phyloP scores from a whole-genome alignment of 495 filamentous ascomycete species.

The Coniosporium apollinis region DNA sequence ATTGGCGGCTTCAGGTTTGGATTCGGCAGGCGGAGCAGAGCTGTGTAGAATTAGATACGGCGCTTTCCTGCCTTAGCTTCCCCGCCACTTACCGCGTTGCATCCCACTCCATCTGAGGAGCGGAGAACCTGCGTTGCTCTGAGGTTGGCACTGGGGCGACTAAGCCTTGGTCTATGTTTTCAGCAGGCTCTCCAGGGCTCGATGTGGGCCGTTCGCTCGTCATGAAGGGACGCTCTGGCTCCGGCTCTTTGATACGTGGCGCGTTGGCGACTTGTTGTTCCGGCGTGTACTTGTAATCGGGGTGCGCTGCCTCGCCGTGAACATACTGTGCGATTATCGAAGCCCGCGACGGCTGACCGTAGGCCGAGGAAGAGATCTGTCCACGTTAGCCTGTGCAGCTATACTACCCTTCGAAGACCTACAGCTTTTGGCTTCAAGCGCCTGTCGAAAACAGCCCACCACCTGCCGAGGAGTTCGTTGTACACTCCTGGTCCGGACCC shows the following conservation, averaged over 20 bases:
- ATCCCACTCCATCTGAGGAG: constrained; percentile 49
- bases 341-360: constrained; percentile 5
- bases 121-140: constrained; percentile 28
- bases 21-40: constrained; percentile 53
- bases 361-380: constrained; percentile 1
- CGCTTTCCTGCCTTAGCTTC: neutral
- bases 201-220: constrained; percentile 23
- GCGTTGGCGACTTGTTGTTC: constrained; percentile 3
- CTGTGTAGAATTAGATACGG: constrained; percentile 24
- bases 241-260: constrained; percentile 2
- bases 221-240: constrained; percentile 9
- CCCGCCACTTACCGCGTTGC: constrained; percentile 37
- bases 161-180: constrained; percentile 24
- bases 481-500: constrained; percentile 45
- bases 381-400: neutral
- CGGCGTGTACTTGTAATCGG: constrained; percentile 15
- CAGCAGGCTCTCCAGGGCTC: constrained; percentile 19
- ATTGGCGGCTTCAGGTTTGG: constrained; percentile 61
- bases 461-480: constrained; percentile 61
- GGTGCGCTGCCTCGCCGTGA: constrained; percentile 17
- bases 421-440: constrained; percentile 62
- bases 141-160: constrained; percentile 25
- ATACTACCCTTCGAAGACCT: too few relatives aligned
- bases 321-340: constrained; percentile 23
- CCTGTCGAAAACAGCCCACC: constrained; percentile 86